Evolutionary conservation across 257 asterid genomes (phyloP).

Genomic region (Solanum ossicruentum): DNA sequence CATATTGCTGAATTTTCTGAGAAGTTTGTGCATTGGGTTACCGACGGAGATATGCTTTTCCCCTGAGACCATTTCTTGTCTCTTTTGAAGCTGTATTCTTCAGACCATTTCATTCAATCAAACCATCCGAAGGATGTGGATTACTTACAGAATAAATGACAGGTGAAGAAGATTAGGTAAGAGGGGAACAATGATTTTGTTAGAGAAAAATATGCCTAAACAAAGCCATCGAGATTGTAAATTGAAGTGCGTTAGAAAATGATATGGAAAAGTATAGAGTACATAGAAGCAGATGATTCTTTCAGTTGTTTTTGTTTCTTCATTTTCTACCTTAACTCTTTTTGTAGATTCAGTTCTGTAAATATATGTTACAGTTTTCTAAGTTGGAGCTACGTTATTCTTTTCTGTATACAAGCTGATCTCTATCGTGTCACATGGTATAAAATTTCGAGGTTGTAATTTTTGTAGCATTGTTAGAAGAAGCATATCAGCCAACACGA

Average conservation of each 20-base stretch:
- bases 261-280: not conserved
- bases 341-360: not conserved
- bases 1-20: conserved; percentile 32
- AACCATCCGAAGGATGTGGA: conserved; percentile 62
- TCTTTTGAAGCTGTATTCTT: not conserved
- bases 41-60: conserved; percentile 35
- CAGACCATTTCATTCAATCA: conserved; percentile 8
- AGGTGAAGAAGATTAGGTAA: conserved; percentile 10
- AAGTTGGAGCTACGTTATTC: not conserved
- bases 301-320: not conserved
- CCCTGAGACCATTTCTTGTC: conserved; percentile 16
- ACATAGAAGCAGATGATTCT: conserved; percentile 2
- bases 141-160: conserved; percentile 14
- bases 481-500: not conserved
- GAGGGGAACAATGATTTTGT: conserved; percentile 13
- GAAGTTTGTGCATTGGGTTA: conserved; percentile 62
- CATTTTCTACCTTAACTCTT: not conserved
- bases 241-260: not conserved
- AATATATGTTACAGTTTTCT: not conserved
- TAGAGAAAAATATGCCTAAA: conserved; percentile 15
- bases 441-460: not conserved
- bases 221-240: conserved; percentile 5
- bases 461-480: not conserved
- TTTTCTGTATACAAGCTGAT: not conserved
- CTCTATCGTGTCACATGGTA: not conserved